These are phyloP conservation scores for Hordeum marinum DNA, from an alignment of 176 grass and related monocot species.

Conservation along the genomic window DNA sequence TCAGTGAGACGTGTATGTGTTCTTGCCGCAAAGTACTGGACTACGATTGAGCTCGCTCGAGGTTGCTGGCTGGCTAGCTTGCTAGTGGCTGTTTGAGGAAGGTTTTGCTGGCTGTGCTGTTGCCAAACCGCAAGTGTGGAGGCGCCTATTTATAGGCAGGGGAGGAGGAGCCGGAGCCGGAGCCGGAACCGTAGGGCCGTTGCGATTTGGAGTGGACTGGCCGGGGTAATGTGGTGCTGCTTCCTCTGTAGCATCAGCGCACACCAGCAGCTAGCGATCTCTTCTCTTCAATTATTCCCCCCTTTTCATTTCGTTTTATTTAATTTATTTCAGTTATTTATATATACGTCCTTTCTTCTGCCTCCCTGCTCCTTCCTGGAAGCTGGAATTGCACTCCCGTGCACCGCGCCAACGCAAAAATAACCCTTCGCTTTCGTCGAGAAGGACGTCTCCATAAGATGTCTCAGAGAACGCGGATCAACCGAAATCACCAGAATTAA, in stretches of 20 bases:
- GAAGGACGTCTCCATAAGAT: slow-evolving; percentile 8
- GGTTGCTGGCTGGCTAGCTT: not conserved
- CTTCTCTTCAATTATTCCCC: not conserved
- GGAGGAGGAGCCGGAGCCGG: not conserved
- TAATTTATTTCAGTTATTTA: not conserved
- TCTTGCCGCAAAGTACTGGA: not conserved
- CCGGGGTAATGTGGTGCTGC: not conserved
- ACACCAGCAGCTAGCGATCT: not conserved
- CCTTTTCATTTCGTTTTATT: not conserved
- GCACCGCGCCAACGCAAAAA: not conserved
- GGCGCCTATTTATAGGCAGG: slow-evolving; percentile 61
- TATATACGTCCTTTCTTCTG: not conserved
- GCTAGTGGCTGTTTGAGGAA: slow-evolving; percentile 28
- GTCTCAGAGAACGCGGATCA: slow-evolving; percentile 5
- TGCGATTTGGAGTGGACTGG: slow-evolving; percentile 22
- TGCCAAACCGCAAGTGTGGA: slow-evolving; percentile 26
- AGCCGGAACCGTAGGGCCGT: not conserved
- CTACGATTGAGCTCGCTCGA: not conserved
- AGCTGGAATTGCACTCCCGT: not conserved
- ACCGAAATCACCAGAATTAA: slow-evolving; percentile 7
- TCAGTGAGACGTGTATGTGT: not conserved
- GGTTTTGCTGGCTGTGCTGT: slow-evolving; percentile 27
- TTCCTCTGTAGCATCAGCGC: slow-evolving; percentile 31
- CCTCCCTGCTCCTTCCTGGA: slow-evolving; percentile 36
- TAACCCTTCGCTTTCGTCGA: slow-evolving; percentile 15